Conservation (phyloP, 2,329 filamentous ascomycete genomes). For the Huntiella omanensis region DNA sequence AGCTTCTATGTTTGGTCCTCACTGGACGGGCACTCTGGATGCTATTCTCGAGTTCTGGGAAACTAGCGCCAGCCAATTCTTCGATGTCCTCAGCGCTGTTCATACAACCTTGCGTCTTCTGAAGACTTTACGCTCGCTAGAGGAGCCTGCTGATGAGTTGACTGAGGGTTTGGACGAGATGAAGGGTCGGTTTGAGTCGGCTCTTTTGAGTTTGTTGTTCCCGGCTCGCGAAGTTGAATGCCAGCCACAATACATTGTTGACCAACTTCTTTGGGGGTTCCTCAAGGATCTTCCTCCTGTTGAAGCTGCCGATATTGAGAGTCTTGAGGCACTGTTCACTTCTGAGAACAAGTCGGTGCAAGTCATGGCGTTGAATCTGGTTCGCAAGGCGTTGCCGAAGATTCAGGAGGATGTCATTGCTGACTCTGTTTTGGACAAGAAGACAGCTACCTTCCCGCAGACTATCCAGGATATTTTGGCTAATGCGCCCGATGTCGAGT, state of each 20-base stretch:
- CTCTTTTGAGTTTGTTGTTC: not conserved
- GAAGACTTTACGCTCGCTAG: conserved; percentile 39
- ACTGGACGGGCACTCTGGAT: conserved; percentile 54
- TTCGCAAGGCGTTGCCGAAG: conserved; percentile 62
- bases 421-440: conserved; percentile 54
- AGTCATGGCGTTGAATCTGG: conserved; percentile 57
- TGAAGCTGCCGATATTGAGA: not conserved
- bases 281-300: not conserved
- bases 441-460: conserved; percentile 14
- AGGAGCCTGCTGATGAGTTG: conserved; percentile 72
- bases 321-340: conserved; percentile 14
- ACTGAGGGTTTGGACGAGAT: conserved; percentile 45
- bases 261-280: not conserved
- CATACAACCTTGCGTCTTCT: conserved; percentile 58
- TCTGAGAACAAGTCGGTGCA: conserved; percentile 60
- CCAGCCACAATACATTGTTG: not conserved
- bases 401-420: conserved; percentile 68
- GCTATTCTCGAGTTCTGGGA: conserved; percentile 18
- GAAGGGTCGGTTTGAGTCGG: conserved; percentile 22
- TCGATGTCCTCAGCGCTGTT: conserved; percentile 18
- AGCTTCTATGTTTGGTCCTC: conserved; percentile 66
- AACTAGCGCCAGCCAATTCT: not conserved
- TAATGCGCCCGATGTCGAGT: conserved; percentile 17
- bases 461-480: not conserved
- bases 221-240: not conserved